Percentiles rank a stretch among this genome's conserved stretches.
phyloP scores from a whole-genome alignment of 192 early-diverging fungal species.

The Jimgerdemannia flammicorona region DNA sequence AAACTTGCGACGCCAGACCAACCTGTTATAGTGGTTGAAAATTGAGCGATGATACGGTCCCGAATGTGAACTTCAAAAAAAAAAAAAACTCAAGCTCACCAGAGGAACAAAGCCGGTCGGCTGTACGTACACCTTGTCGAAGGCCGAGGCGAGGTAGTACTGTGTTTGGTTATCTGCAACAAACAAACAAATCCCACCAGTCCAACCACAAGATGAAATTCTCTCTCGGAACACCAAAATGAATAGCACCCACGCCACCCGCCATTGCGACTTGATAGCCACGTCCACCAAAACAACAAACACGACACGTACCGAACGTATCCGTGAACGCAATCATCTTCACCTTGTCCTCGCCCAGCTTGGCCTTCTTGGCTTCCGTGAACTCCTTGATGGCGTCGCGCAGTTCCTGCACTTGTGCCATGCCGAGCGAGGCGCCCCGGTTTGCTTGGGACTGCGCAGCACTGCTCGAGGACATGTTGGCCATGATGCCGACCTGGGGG shows the following conservation, averaged over 20 bases:
- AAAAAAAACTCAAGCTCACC: slow-evolving; percentile 42
- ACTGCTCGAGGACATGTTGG: slow-evolving; percentile 24
- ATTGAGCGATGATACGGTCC: background rate
- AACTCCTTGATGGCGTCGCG: slow-evolving; percentile 47
- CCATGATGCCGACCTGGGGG: slow-evolving; percentile 26
- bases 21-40: background rate
- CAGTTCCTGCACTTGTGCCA: slow-evolving; percentile 64
- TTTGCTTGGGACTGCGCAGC: slow-evolving; percentile 12
- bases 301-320: slow-evolving; percentile 47
- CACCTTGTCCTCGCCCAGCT: slow-evolving; percentile 39
- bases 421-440: slow-evolving; percentile 25
- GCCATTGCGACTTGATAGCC: too few species aligned
- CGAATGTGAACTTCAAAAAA: background rate
- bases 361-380: slow-evolving; percentile 43
- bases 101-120: slow-evolving; percentile 57
- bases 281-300: too few species aligned
- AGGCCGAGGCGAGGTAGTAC: slow-evolving; percentile 65
- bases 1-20: background rate
- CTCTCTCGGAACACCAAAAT: too few species aligned
- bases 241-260: too few species aligned
- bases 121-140: slow-evolving; percentile 58
- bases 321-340: slow-evolving; percentile 59
- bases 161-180: slow-evolving; percentile 49
- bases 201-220: too few species aligned
- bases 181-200: too few species aligned